A percentile compares a stretch with the other conserved stretches of the same genome.
Conservation (phyloP, 495 filamentous ascomycete species). For the Pyrenula aspistea region DNA sequence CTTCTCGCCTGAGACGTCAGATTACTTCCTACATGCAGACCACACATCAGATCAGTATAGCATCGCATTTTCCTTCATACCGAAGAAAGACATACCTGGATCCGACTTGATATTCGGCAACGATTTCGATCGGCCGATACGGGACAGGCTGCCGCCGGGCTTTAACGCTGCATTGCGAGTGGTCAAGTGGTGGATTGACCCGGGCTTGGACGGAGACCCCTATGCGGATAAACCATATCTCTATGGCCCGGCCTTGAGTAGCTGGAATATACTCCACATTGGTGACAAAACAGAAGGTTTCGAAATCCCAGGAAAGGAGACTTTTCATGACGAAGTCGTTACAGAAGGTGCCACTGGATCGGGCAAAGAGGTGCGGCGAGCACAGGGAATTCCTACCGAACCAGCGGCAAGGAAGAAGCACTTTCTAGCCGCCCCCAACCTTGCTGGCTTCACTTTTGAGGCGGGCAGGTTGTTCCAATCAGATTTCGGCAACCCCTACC, state of each 20-base stretch:
- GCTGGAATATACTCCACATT: constrained; percentile 59
- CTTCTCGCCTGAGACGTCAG: constrained; percentile 41
- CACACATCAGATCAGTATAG: constrained; percentile 71
- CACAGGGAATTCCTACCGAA: constrained; percentile 36
- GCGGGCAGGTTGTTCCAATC: constrained; percentile 49
- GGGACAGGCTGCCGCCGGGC: constrained; percentile 73
- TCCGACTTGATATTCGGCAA: constrained; percentile 80
- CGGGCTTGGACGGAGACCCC: constrained; percentile 73
- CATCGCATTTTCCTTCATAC: constrained; percentile 64
- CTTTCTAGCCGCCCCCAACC: constrained; percentile 39
- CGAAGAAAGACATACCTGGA: constrained; percentile 52
- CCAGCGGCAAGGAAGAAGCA: constrained; percentile 47
- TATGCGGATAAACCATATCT: constrained; percentile 79
- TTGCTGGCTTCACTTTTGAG: constrained; percentile 44
- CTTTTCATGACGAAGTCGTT: constrained; percentile 32
- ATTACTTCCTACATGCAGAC: constrained; percentile 60
- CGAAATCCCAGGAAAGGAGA: constrained; percentile 3
- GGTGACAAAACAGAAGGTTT: constrained; percentile 31
- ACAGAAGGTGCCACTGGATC: constrained; percentile 59
- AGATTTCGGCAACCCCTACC: constrained; percentile 89
- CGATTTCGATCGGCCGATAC: constrained; percentile 80
- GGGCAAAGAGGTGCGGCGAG: constrained; percentile 35
- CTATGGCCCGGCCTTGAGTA: constrained; percentile 63
- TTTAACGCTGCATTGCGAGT: constrained; percentile 71
- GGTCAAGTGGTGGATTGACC: constrained; percentile 78